Evolutionary conservation across 2,329 filamentous ascomycete species (phyloP).

Genomic region (Aureobasidium uvarum): DNA sequence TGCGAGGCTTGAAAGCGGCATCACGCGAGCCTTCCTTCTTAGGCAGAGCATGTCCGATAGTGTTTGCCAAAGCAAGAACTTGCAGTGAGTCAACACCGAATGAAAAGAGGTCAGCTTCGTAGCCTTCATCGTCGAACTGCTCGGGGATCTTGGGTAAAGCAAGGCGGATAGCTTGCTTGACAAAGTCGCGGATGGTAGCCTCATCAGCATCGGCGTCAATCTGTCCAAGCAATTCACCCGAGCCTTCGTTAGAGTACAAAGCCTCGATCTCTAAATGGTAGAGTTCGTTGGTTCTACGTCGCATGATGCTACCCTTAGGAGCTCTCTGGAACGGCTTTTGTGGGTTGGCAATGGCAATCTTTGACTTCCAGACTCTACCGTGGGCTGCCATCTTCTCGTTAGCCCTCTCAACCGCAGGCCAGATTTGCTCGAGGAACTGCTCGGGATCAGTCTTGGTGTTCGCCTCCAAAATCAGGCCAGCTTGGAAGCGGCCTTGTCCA

Average conservation of each 20-base stretch:
- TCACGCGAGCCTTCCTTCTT: conserved; percentile 27
- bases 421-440: conserved; percentile 46
- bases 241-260: conserved; percentile 42
- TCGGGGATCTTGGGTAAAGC: conserved; percentile 25
- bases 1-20: conserved; percentile 34
- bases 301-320: conserved; percentile 49
- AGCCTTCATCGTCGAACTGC: conserved; percentile 30
- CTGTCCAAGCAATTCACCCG: conserved; percentile 28
- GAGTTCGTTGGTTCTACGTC: conserved; percentile 42
- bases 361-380: conserved; percentile 45
- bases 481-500: conserved; percentile 36
- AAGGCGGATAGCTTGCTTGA: conserved; percentile 29
- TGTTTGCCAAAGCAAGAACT: conserved; percentile 33
- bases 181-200: conserved; percentile 27
- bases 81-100: conserved; percentile 40
- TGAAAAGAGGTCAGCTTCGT: conserved; percentile 37
- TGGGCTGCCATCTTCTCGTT: conserved; percentile 46
- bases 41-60: conserved; percentile 31
- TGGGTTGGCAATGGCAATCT: conserved; percentile 44
- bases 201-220: conserved; percentile 24
- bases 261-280: conserved; percentile 51
- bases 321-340: conserved; percentile 49
- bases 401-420: conserved; percentile 46
- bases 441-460: conserved; percentile 29
- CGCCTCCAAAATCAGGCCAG: conserved; percentile 38